phyloP scores from a whole-genome alignment of 1,139 yeast genomes.

The Geotrichum bryndzae region DNA sequence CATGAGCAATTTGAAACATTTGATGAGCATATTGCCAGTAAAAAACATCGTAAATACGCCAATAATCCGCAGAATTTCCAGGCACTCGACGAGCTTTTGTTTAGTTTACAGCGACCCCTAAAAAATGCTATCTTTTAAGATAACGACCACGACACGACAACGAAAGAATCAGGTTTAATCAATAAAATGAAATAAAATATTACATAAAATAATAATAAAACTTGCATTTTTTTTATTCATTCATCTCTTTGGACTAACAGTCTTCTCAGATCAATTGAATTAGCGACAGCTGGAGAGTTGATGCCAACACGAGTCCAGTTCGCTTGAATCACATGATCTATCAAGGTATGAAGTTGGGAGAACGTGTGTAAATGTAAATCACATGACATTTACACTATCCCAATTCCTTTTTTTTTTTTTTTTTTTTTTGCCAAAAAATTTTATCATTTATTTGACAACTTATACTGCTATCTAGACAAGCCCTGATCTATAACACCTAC shows the following conservation, averaged over 20 bases:
- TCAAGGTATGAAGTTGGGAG: too few relatives aligned
- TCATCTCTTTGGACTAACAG: not conserved
- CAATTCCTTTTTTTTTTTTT: not conserved
- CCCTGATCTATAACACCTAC: not conserved
- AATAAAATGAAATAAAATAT: not conserved
- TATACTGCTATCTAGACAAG: not conserved
- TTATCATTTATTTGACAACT: not conserved
- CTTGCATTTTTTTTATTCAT: not conserved
- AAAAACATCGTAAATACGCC: constrained; percentile 79
- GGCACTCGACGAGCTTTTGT: constrained; percentile 53
- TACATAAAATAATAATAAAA: not conserved
- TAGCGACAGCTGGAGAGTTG: too few relatives aligned
- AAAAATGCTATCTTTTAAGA: not conserved
- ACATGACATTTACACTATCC: not conserved
- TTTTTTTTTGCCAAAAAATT: not conserved
- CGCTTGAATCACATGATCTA: too few relatives aligned
- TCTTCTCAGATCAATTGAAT: too few relatives aligned
- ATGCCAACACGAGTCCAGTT: too few relatives aligned
- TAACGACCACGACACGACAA: not conserved
- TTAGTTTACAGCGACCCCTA: constrained; percentile 8
- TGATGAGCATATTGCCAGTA: constrained; percentile 65
- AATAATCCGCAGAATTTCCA: constrained; percentile 62
- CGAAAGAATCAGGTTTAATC: not conserved
- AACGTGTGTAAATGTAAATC: not conserved
- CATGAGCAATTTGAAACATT: constrained; percentile 77